phyloP scores from a whole-genome alignment of 495 filamentous ascomycete genomes.

The Cercophora scortea region DNA sequence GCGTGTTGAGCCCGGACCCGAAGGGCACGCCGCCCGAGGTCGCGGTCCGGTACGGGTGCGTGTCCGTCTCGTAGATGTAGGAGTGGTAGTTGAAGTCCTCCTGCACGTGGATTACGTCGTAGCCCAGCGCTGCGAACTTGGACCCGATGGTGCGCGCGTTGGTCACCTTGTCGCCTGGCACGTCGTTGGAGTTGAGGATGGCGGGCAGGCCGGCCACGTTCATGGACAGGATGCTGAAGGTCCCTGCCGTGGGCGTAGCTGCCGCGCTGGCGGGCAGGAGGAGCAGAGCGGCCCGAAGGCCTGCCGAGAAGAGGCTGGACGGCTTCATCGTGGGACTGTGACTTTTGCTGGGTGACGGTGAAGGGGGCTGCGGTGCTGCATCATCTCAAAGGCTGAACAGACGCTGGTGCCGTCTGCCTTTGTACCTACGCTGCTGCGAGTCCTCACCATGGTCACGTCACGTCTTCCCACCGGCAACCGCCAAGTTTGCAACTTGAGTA shows the following conservation, averaged over 20 bases:
- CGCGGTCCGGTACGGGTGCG: slow-evolving; percentile 49
- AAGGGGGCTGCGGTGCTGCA: too few relatives aligned
- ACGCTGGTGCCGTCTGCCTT: too few relatives aligned
- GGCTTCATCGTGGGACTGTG: background rate
- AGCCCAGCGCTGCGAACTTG: slow-evolving; percentile 42
- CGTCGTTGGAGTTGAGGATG: slow-evolving; percentile 43
- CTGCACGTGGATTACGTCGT: slow-evolving; percentile 54
- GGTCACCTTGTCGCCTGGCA: slow-evolving; percentile 45
- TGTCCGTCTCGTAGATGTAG: slow-evolving; percentile 45
- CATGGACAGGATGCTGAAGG: slow-evolving; percentile 47
- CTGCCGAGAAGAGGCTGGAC: background rate
- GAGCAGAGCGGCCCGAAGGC: background rate
- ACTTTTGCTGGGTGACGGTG: too few relatives aligned
- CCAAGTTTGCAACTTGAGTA: too few relatives aligned
- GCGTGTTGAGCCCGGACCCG: slow-evolving; percentile 53
- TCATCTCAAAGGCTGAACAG: too few relatives aligned
- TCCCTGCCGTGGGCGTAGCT: slow-evolving; percentile 9
- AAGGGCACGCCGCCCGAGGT: slow-evolving; percentile 54
- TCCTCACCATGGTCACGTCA: too few relatives aligned
- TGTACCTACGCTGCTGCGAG: too few relatives aligned
- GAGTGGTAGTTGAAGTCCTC: slow-evolving; percentile 65
- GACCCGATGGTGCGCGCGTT: slow-evolving; percentile 42
- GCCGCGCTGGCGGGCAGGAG: background rate
- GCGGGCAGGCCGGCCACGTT: slow-evolving; percentile 55
- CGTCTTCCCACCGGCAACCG: too few relatives aligned